Base-by-base conservation (phyloP, 768 basidiomycete genomes). In the Lentinus tigrinus region DNA sequence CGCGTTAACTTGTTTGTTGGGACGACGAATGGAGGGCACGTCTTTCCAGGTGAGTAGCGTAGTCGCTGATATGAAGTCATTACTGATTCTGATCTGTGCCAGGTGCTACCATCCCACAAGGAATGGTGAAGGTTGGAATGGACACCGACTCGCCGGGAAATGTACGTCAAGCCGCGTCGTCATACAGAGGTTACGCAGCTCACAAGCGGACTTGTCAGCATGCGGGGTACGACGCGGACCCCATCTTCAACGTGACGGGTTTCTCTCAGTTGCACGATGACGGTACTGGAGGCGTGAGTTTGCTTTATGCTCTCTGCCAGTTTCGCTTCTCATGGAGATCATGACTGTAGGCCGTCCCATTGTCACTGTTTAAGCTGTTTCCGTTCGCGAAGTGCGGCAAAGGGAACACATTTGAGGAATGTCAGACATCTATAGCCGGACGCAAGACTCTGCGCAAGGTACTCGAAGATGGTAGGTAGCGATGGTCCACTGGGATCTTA, bases 231-330 rank as follows among this genome's bases (percentile, higher is more conserved):
- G 76, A 75, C 57, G 72, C 72, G 4, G 60, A 75, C 62, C 62
- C 70, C 0, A 60, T 31, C 1, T 73, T 65, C 65, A 71, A 71
- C 37, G 75, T 74, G 0, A 84, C 78, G 2, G 85, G 85, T 0
- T 87, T 86, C 65, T 86, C 85, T 13, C 84, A 85, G 61, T 59
- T 87, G 50, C 86, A 87, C 58, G 82, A 87, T 58, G 77, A 78
- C 53, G 85, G 85, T 28, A 85, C 84, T 3, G 84, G 84, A 19
- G 84, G 84, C 11, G 84, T 83, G 57, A 61, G 78, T 48, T n/a
- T 10, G 11, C 26, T 16, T 14, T 21, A 13, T 40, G 16, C 8
- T 46, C 16, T n/a, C 27, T 27, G 16, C 26, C 16, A 28, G 5
- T 21, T 24, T 37, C 26, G 37, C 11, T 26, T 3, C 3, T 38